Evolutionary conservation across 768 basidiomycete species (phyloP).

Genomic region (Cystobasidium onofrii): DNA sequence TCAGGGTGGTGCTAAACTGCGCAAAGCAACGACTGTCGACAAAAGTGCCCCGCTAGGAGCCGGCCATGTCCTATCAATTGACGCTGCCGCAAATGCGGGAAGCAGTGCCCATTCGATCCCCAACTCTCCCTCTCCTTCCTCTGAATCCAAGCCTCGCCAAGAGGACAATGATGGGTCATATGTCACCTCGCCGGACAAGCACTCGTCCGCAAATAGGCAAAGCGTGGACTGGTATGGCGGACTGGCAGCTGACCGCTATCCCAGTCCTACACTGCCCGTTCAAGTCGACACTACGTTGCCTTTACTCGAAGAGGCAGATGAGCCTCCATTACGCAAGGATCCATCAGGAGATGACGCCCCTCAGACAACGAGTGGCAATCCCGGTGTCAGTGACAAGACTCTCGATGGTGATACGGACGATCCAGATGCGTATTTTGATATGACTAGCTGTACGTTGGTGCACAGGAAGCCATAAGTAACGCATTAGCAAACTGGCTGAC

Average conservation of each 20-base stretch:
- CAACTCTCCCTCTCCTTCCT: neutral
- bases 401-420: conserved; percentile 50
- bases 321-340: conserved; percentile 54
- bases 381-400: conserved; percentile 38
- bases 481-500: neutral
- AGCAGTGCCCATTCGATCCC: conserved; percentile 58
- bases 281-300: conserved; percentile 45
- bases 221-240: conserved; percentile 87
- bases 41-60: conserved; percentile 62
- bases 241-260: conserved; percentile 60
- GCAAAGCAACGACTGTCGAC: conserved; percentile 72
- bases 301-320: conserved; percentile 50
- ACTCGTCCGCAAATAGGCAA: conserved; percentile 53
- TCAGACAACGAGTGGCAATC: conserved; percentile 14
- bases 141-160: too few relatives aligned
- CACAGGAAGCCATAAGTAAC: neutral
- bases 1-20: conserved; percentile 61
- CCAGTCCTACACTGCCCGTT: conserved; percentile 45
- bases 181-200: neutral
- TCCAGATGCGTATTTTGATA: conserved; percentile 45
- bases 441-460: conserved; percentile 43
- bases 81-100: conserved; percentile 60
- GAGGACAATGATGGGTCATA: too few relatives aligned
- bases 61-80: conserved; percentile 57
- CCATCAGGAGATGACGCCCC: conserved; percentile 27